Evolutionary conservation across 1,284 basidiomycete species (phyloP).

Genomic region (Puccinia triticina): DNA sequence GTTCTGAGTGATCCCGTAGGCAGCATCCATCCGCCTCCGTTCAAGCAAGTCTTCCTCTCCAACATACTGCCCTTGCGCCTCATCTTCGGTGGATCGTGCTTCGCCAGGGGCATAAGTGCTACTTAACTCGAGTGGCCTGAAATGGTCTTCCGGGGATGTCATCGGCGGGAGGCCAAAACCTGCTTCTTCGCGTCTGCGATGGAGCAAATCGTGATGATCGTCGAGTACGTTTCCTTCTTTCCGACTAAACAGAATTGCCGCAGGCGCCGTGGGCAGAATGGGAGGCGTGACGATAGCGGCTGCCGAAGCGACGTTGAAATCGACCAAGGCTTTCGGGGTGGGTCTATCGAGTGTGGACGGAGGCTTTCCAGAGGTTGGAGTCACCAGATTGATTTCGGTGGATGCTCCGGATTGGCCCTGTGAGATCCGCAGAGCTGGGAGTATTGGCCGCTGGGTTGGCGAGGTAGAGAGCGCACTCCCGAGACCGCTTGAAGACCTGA

Average conservation of each 20-base stretch:
- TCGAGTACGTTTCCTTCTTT: constrained; percentile 49
- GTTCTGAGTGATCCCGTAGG: constrained; percentile 41
- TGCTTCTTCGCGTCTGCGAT: constrained; percentile 51
- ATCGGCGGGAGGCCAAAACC: constrained; percentile 49
- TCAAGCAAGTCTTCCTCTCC: constrained; percentile 46
- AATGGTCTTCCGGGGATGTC: constrained; percentile 50
- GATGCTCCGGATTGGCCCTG: not conserved
- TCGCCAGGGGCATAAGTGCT: not conserved
- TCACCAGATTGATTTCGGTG: constrained; percentile 8
- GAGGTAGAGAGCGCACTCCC: constrained; percentile 8
- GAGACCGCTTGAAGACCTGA: not conserved
- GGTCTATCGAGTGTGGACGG: not conserved
- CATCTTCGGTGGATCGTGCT: not conserved
- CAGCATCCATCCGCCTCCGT: constrained; percentile 28
- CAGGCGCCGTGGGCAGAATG: constrained; percentile 6
- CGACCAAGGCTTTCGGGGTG: constrained; percentile 34
- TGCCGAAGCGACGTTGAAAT: constrained; percentile 46
- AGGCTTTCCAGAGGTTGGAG: not conserved
- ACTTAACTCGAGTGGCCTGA: constrained; percentile 39
- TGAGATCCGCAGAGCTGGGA: constrained; percentile 11
- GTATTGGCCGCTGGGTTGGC: not conserved
- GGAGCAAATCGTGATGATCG: constrained; percentile 47
- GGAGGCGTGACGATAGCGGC: constrained; percentile 50
- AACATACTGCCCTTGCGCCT: constrained; percentile 37
- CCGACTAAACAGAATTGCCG: constrained; percentile 2